Base-by-base conservation (phyloP, 441 rosid genomes). In the Adansonia rubrostipa region DNA sequence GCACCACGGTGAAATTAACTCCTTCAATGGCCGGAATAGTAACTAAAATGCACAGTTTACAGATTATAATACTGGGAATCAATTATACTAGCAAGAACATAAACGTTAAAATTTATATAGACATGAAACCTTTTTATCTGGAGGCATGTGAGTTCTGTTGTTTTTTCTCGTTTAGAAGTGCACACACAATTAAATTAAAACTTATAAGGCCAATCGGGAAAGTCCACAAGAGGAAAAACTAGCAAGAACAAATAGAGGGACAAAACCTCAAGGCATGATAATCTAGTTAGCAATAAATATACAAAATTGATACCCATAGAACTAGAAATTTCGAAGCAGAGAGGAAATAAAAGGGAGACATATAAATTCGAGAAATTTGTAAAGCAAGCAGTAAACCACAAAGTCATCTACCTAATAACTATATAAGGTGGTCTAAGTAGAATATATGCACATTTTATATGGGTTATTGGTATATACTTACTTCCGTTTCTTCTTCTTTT, bases 401-500 rank as follows among this genome's bases (percentile, higher is more conserved):
- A 72, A 47, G 24, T 53, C 64, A 8, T n/a, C 65, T 42, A 40
- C 51, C n/a, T n/a, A 8, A 20, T 9, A 36, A 58, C 7, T 5
- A 67, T 11, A 60, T 40, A 36, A 33, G 47, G 51, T 53, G 53
- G 69, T 53, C 53, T 17, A 1, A 28, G 62, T 45, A 14, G 66
- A 57, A 45, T 45, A 14, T 36, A 6, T 28, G 33, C 7, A 67
- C 57, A 63, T 47, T 14, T 44, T 9, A 76, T 22, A n/a, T 10
- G 50, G 22, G 56, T 20, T 63, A 6, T 3, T 20, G 19, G 40
- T 45, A 65, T 20, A 75, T 42, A 85, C 98, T 89, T 87, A 97
- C 99, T 86, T 91, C 82, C 99, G 95, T 19, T 89, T 88, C 89
- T 93, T 97, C 90, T 90, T 97, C 84, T 97, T 97, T 80, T 97